phyloP scores from a whole-genome alignment of 2,329 filamentous ascomycete species.

The Colletotrichum musae region DNA sequence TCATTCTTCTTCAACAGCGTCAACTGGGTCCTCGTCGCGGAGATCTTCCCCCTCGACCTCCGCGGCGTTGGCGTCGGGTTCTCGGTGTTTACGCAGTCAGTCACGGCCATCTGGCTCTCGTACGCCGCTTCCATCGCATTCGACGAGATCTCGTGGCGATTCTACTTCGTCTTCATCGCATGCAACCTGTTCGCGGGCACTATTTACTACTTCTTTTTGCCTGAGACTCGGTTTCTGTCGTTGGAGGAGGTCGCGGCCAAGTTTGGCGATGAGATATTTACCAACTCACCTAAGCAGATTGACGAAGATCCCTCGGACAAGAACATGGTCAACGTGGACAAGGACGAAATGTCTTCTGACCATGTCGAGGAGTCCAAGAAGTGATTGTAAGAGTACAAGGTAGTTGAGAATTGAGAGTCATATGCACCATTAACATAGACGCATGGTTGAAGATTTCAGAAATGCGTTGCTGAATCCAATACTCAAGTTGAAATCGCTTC shows the following conservation, averaged over 20 bases:
- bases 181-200: constrained; percentile 48
- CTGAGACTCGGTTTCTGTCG: constrained; percentile 51
- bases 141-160: constrained; percentile 48
- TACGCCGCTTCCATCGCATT: constrained; percentile 48
- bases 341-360: not conserved
- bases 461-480: too few species aligned
- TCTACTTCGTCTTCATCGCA: constrained; percentile 52
- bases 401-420: too few species aligned
- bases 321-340: not conserved
- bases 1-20: constrained; percentile 52
- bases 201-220: constrained; percentile 52
- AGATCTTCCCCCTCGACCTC: constrained; percentile 48
- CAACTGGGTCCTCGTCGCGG: constrained; percentile 49
- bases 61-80: constrained; percentile 47
- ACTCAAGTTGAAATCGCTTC: too few species aligned
- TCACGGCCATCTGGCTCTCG: constrained; percentile 51
- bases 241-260: constrained; percentile 51
- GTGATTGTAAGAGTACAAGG: not conserved
- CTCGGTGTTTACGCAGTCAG: constrained; percentile 47
- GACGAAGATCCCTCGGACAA: not conserved
- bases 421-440: too few species aligned
- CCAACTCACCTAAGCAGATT: not conserved
- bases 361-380: not conserved
- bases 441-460: too few species aligned
- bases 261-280: constrained; percentile 49